A percentile compares a stretch with the other conserved stretches of the same genome.
Conservation (phyloP, 768 basidiomycete species). For the Paxillus rubicundulus region DNA sequence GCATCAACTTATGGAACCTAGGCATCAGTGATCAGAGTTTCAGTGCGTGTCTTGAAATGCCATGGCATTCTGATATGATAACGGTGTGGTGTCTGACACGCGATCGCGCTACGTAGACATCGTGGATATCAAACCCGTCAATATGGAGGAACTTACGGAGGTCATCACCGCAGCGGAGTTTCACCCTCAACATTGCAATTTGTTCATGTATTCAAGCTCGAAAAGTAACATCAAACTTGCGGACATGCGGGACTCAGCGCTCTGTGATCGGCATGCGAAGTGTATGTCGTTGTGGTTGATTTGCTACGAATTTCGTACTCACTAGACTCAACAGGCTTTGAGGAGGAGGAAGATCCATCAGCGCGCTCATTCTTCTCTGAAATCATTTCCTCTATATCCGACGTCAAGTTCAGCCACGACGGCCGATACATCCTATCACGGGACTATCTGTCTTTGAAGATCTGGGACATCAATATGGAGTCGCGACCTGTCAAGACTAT, state of each 20-base stretch:
- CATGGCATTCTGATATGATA: not conserved
- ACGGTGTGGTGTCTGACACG: not conserved
- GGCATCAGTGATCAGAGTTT: constrained; percentile 99
- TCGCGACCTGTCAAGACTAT: constrained; percentile 94
- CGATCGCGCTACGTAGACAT: constrained; percentile 62
- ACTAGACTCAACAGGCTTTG: constrained; percentile 66
- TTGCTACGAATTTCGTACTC: constrained; percentile 4
- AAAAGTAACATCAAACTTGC: constrained; percentile 99
- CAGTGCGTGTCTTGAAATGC: constrained; percentile 57
- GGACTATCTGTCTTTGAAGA: constrained; percentile 96
- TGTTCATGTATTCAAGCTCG: constrained; percentile 99
- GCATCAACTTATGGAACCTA: constrained; percentile 98
- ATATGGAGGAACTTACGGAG: constrained; percentile 99
- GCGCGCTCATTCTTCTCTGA: constrained; percentile 99
- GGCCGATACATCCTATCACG: constrained; percentile 95
- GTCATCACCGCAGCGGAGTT: constrained; percentile 99
- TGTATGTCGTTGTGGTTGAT: constrained; percentile 50
- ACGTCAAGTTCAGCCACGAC: constrained; percentile 98
- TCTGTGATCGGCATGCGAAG: constrained; percentile 96
- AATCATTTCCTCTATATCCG: constrained; percentile 99
- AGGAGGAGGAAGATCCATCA: constrained; percentile 97
- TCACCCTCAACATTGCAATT: constrained; percentile 95
- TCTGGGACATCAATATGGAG: constrained; percentile 99
- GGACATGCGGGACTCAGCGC: constrained; percentile 97
- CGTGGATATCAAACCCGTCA: constrained; percentile 98